Percentiles rank a stretch among this genome's conserved stretches.
Evolutionary conservation across 768 basidiomycete species (phyloP).

Genomic region (Mrakia blollopis): DNA sequence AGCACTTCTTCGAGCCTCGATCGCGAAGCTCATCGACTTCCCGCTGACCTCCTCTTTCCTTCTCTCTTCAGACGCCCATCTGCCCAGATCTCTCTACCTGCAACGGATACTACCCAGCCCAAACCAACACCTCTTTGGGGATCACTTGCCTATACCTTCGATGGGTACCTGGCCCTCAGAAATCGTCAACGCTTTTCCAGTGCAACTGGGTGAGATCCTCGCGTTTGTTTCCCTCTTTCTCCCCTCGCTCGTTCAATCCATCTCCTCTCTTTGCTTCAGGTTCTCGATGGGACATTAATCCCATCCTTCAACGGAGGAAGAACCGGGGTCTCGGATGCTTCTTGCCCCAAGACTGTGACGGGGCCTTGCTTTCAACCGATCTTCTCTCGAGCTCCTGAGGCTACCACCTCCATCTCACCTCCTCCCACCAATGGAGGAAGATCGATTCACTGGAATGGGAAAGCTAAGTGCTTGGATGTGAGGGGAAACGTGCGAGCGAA

Average conservation of each 20-base stretch:
- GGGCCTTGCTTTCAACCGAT: neutral
- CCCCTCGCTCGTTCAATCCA: too few relatives aligned
- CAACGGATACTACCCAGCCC: neutral
- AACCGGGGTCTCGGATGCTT: neutral
- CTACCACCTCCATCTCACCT: neutral
- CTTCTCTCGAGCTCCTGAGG: too few relatives aligned
- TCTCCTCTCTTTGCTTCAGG: neutral
- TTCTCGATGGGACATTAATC: neutral
- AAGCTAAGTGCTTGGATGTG: neutral
- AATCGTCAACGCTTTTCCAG: neutral
- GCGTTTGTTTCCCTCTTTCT: neutral
- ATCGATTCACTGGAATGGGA: neutral
- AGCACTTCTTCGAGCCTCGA: neutral
- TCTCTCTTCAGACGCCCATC: neutral
- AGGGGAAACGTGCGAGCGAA: neutral
- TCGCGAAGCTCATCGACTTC: neutral
- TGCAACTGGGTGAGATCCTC: neutral
- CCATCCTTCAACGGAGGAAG: neutral
- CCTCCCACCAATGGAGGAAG: neutral
- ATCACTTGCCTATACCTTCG: neutral
- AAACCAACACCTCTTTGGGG: neutral
- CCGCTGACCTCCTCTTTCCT: neutral
- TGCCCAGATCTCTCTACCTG: neutral
- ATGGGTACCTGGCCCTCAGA: neutral
- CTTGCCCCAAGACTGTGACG: neutral